phyloP scores from a whole-genome alignment of 2,329 filamentous ascomycete genomes.

The Verticillium zaregamsianum region DNA sequence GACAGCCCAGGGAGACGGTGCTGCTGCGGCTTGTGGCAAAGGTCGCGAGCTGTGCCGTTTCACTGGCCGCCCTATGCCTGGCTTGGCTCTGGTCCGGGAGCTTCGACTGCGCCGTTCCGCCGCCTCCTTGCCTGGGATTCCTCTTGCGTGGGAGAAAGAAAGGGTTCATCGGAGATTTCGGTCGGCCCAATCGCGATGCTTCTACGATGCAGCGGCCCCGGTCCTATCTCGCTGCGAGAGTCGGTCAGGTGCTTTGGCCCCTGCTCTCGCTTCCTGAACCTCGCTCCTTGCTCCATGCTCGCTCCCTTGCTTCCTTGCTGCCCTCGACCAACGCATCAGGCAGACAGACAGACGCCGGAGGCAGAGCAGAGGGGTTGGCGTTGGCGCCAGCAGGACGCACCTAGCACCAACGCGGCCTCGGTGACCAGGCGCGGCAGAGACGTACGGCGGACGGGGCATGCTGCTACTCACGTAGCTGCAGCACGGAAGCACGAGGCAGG shows the following conservation, averaged over 20 bases:
- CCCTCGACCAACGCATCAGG: not conserved
- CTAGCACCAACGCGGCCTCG: not conserved
- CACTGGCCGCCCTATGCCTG: slow-evolving; percentile 1
- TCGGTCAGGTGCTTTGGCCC: slow-evolving; percentile 1
- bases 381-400: not conserved
- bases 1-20: not conserved
- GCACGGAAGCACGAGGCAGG: not conserved
- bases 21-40: not conserved
- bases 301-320: not conserved
- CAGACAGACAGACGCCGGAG: not conserved
- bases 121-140: not conserved
- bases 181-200: not conserved
- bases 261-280: not conserved
- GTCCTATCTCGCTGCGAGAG: not conserved
- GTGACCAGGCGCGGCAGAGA: not conserved
- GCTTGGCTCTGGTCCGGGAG: slow-evolving; percentile 3
- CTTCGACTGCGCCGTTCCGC: not conserved
- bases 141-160: not conserved
- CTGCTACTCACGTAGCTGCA: not conserved
- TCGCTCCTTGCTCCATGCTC: not conserved
- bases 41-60: not conserved
- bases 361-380: not conserved
- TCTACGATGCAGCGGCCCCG: not conserved
- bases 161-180: not conserved
- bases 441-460: not conserved